These are phyloP conservation scores for Phalaenopsis hybrid DNA, from an alignment of 116 monocot genomes.

Conservation along the genomic window DNA sequence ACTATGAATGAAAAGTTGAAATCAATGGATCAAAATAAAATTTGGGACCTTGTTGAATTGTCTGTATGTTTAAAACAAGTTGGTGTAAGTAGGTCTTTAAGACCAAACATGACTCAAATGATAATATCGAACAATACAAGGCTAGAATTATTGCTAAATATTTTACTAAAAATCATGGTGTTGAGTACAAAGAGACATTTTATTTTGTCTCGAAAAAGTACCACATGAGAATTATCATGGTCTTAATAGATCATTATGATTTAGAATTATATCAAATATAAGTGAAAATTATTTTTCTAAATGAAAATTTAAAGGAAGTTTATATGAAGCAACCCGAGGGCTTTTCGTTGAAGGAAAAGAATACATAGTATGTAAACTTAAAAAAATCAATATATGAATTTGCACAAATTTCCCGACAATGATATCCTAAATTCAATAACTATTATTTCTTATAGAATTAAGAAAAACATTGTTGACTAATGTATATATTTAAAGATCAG, in stretches of 20 bases:
- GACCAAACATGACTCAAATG: conserved; percentile 7
- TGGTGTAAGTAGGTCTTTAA: conserved; percentile 1
- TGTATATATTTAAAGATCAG: neutral
- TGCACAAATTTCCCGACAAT: neutral
- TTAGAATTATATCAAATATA: conserved; percentile 9
- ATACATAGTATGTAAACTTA: neutral
- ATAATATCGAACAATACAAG: neutral
- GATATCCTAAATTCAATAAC: neutral
- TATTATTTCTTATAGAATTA: neutral
- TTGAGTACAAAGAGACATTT: neutral
- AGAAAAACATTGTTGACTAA: neutral
- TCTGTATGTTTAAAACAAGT: neutral
- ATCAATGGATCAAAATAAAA: too few relatives aligned
- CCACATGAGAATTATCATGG: neutral
- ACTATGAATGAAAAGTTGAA: too few relatives aligned
- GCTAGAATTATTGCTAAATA: neutral
- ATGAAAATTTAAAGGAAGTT: neutral
- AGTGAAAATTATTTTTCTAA: neutral
- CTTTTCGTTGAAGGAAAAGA: neutral
- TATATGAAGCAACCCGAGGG: neutral
- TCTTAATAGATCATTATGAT: neutral
- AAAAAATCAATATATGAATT: conserved; percentile 5
- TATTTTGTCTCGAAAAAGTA: neutral
- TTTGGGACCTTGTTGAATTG: too few relatives aligned
- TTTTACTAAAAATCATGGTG: neutral